Conservation (phyloP, 2,329 filamentous ascomycete genomes). For the Xylaria sp. region DNA sequence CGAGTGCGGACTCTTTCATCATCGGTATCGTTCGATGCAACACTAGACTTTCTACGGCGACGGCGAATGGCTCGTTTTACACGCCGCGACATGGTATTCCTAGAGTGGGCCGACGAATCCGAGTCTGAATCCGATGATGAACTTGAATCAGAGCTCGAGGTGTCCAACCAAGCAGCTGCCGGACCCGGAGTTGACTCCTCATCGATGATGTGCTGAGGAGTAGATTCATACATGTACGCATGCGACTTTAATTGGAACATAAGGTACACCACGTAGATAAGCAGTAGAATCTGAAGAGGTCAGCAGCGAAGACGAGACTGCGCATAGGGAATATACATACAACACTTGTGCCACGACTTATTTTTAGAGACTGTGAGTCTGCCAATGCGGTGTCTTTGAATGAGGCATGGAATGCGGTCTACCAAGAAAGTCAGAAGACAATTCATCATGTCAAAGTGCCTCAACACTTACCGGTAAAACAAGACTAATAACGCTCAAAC, state of each 20-base stretch:
- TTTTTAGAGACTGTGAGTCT: slow-evolving; percentile 78
- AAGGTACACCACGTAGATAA: slow-evolving; percentile 86
- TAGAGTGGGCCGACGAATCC: slow-evolving; percentile 71
- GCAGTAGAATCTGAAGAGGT: slow-evolving; percentile 70
- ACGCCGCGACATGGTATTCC: slow-evolving; percentile 75
- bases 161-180: slow-evolving; percentile 82
- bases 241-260: slow-evolving; percentile 93
- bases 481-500: slow-evolving; percentile 88
- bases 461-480: slow-evolving; percentile 74
- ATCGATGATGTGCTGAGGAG: slow-evolving; percentile 91
- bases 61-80: slow-evolving; percentile 81
- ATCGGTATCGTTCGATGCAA: slow-evolving; percentile 72
- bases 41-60: slow-evolving; percentile 80
- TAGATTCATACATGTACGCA: slow-evolving; percentile 91
- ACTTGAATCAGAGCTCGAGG: slow-evolving; percentile 67
- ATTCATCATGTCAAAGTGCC: not conserved
- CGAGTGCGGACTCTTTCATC: slow-evolving; percentile 49
- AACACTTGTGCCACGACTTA: slow-evolving; percentile 90
- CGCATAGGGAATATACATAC: slow-evolving; percentile 59
- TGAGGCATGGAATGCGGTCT: slow-evolving; percentile 92
- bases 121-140: slow-evolving; percentile 74
- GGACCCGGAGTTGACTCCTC: slow-evolving; percentile 90
- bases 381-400: slow-evolving; percentile 73
- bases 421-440: slow-evolving; percentile 55
- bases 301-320: slow-evolving; percentile 36